Base-by-base conservation (phyloP, 257 asterid species). In the Fraxinus pennsylvanica region DNA sequence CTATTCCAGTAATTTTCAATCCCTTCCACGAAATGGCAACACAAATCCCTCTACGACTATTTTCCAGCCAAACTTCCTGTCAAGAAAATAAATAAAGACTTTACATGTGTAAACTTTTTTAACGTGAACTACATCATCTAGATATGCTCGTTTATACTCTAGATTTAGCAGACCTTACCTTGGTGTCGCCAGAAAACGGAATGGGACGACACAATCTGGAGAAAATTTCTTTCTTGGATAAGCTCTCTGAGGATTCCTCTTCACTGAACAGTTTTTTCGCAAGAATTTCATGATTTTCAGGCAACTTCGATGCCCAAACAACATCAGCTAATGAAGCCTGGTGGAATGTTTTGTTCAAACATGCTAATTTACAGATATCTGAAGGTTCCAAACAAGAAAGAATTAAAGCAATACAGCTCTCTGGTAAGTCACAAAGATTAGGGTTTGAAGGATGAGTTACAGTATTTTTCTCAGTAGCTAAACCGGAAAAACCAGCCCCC, bases 21-120 rank as follows among this genome's bases (percentile, higher is more conserved):
- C 88, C 92, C 82, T 86, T 88, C 91, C 92, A 90, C 6, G 94
- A 90, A 72, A 90, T 77, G 5, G 87, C 87, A 19, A 82, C 87
- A 74, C 92, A 80, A 0, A 85, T 73, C 70, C 89, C 86, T 78
- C 90, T 85, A 43, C 86, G 65, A 77, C 74, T 66, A 43, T 81
- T 84, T 15, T 86, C 89, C 87, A 90, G 74, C 94, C 94, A 88
- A 54, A 88, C 72, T 79, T 78, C 89, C 94, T 88, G 32, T n/a
- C 70, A 27, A 15, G 65, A 54, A 0, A 43, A 43, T 43, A 74
- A 19, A 74, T 8, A 33, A 5, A n/a, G 29, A n/a, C 15, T 59
- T 59, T 5, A n/a, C 29, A 74, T 10, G 52, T 2, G 36, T 32
- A 0, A 14, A 61, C n/a, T 1, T 35, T 21, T 61, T 54, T 4